phyloP scores from a whole-genome alignment of 768 basidiomycete genomes.

The Russula abietina region DNA sequence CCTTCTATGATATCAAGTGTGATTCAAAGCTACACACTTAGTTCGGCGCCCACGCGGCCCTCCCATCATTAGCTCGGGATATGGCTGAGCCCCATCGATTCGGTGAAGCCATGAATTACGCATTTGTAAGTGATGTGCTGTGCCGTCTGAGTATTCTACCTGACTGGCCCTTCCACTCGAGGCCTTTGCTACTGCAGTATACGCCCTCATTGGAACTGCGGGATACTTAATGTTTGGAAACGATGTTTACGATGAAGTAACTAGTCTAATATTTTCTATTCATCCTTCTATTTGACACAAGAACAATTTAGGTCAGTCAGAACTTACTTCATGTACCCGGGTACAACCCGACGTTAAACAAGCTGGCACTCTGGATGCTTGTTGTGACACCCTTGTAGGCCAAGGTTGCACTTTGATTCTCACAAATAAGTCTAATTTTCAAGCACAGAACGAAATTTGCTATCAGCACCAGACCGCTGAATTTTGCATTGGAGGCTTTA shows the following conservation, averaged over 20 bases:
- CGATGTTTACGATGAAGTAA: conserved; percentile 72
- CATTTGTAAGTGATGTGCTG: conserved; percentile 53
- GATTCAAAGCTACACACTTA: conserved; percentile 29
- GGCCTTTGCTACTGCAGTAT: conserved; percentile 26
- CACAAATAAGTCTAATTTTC: conserved; percentile 20
- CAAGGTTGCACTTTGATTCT: background rate
- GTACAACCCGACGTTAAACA: conserved; percentile 66
- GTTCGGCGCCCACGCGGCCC: conserved; percentile 90
- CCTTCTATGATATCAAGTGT: background rate
- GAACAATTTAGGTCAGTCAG: conserved; percentile 62
- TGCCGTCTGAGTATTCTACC: conserved; percentile 15
- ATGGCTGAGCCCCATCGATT: conserved; percentile 82
- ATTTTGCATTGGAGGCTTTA: conserved; percentile 73
- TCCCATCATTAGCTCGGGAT: conserved; percentile 84
- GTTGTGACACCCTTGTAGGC: conserved; percentile 71
- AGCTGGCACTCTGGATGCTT: conserved; percentile 77
- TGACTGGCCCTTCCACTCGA: background rate
- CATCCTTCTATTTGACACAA: conserved; percentile 5
- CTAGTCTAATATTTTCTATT: conserved; percentile 1
- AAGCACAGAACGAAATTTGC: conserved; percentile 75
- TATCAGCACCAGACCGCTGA: conserved; percentile 74
- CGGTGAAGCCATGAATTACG: conserved; percentile 74
- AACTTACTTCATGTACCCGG: conserved; percentile 69
- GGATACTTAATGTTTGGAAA: conserved; percentile 93
- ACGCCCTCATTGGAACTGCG: conserved; percentile 58